phyloP scores from a whole-genome alignment of 345 rosid species.

The Heritiera littoralis region DNA sequence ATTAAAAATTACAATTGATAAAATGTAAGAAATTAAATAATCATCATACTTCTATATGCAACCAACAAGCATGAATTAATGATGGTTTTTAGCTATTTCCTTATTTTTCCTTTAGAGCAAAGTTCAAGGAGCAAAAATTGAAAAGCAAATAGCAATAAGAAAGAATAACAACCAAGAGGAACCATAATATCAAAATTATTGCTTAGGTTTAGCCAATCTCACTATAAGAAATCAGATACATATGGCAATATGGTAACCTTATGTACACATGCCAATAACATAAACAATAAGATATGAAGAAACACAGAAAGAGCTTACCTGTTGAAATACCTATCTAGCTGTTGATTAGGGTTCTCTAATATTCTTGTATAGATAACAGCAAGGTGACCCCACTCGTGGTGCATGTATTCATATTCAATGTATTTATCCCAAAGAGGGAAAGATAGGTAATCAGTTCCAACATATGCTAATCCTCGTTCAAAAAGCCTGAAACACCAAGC shows the following conservation, averaged over 20 bases:
- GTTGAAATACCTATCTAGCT: constrained; percentile 73
- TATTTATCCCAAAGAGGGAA: constrained; percentile 90
- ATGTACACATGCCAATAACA: not conserved
- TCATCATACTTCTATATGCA: not conserved
- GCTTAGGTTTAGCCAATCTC: not conserved
- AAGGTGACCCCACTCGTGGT: constrained; percentile 78
- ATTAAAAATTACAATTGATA: not conserved
- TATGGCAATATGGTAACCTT: not conserved
- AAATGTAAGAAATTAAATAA: not conserved
- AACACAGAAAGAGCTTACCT: constrained; percentile 41
- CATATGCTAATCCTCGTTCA: constrained; percentile 86
- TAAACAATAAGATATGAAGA: not conserved
- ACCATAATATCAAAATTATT: not conserved
- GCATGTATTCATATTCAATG: constrained; percentile 91
- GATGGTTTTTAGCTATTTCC: not conserved
- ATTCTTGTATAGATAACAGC: constrained; percentile 80
- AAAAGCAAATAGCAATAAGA: not conserved
- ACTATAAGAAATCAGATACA: not conserved
- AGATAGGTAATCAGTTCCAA: constrained; percentile 87
- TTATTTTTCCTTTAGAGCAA: not conserved
- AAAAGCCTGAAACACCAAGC: constrained; percentile 64
- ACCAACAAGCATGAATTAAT: not conserved
- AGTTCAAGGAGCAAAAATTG: not conserved
- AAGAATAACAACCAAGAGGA: not conserved
- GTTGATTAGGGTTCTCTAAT: constrained; percentile 81